Percentiles rank a stretch among this genome's conserved stretches.
Evolutionary conservation across 2,329 filamentous ascomycete genomes (phyloP).

Genomic region (Fusarium camptoceras): DNA sequence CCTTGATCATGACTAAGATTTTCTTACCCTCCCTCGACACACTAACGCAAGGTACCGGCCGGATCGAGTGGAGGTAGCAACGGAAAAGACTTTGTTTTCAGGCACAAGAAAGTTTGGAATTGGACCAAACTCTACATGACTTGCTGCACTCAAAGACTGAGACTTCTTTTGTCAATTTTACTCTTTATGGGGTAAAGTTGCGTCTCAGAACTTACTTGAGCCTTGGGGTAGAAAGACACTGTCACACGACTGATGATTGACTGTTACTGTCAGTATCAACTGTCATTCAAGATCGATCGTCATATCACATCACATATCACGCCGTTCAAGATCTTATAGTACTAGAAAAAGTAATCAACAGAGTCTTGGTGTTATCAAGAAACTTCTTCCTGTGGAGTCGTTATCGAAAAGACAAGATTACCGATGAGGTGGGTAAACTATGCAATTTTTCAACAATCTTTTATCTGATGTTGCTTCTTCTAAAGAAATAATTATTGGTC

Average conservation of each 20-base stretch:
- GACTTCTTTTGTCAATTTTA: conserved; percentile 9
- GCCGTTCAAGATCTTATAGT: background rate
- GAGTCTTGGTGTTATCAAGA: background rate
- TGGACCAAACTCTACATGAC: conserved; percentile 4
- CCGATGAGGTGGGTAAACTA: background rate
- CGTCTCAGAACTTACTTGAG: conserved; percentile 23
- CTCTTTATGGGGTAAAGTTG: conserved; percentile 9
- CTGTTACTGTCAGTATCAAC: background rate
- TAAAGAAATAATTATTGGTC: background rate
- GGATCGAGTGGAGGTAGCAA: conserved; percentile 16
- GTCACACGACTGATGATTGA: conserved; percentile 22
- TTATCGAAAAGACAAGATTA: background rate
- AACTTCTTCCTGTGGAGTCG: background rate
- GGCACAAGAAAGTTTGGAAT: conserved; percentile 21
- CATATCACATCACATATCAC: background rate
- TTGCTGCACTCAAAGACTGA: conserved; percentile 22
- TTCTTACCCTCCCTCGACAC: background rate
- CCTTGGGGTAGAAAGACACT: conserved; percentile 6
- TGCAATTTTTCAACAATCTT: background rate
- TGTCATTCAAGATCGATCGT: conserved; percentile 30
- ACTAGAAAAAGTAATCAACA: background rate
- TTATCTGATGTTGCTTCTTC: background rate
- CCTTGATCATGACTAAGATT: conserved; percentile 3
- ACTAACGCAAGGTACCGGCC: conserved; percentile 33
- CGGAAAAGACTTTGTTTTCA: conserved; percentile 12